A percentile compares a stretch with the other conserved stretches of the same genome.
Evolutionary conservation across 257 asterid genomes (phyloP).

Genomic region (Scutellaria baicalensis): DNA sequence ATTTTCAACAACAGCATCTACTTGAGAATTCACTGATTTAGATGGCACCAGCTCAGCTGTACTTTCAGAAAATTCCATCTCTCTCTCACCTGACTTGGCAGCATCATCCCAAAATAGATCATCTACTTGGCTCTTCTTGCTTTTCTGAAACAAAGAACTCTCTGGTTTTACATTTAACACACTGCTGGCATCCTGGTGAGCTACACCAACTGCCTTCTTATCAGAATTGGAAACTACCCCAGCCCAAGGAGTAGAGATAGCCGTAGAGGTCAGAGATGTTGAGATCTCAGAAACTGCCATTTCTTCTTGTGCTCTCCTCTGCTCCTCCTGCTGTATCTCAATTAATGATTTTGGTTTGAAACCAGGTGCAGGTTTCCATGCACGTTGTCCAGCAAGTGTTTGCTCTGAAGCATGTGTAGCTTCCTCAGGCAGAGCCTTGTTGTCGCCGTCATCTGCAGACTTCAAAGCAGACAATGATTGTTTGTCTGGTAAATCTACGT

Average conservation of each 20-base stretch:
- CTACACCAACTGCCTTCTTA: conserved; percentile 36
- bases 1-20: conserved; percentile 34
- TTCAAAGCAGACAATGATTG: conserved; percentile 10
- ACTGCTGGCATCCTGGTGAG: conserved; percentile 28
- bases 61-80: conserved; percentile 32
- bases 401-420: conserved; percentile 30
- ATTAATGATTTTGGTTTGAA: conserved; percentile 82
- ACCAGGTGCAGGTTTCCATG: conserved; percentile 99
- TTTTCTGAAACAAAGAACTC: conserved; percentile 31
- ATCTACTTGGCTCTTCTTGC: conserved; percentile 48
- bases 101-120: conserved; percentile 55
- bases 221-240: conserved; percentile 52
- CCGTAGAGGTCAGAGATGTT: conserved; percentile 43
- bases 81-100: conserved; percentile 39
- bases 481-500: conserved; percentile 22
- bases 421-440: conserved; percentile 29
- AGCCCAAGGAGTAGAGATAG: conserved; percentile 60
- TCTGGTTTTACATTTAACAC: conserved; percentile 38
- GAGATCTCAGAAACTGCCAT: conserved; percentile 45
- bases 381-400: conserved; percentile 47
- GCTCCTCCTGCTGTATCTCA: conserved; percentile 96
- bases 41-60: conserved; percentile 15
- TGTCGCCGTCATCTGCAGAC: conserved; percentile 23
- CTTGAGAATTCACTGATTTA: conserved; percentile 29
- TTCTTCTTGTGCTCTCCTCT: conserved; percentile 68